Evolutionary conservation across 345 rosid species (phyloP).

Genomic region (Hibiscus syriacus): DNA sequence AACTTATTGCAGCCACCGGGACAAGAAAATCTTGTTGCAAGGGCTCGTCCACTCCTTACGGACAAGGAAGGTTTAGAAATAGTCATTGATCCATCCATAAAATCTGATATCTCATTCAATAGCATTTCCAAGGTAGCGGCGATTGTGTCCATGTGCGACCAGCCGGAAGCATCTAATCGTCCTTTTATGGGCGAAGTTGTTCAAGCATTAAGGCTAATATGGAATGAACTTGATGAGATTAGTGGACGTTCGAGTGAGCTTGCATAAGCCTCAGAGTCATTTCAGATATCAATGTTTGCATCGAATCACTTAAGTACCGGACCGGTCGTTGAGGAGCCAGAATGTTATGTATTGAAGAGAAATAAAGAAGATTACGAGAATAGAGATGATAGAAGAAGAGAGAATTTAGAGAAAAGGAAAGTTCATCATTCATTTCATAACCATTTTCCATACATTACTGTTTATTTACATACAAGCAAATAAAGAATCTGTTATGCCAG

Average conservation of each 20-base stretch:
- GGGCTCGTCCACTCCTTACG: too few relatives aligned
- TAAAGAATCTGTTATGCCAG: too few relatives aligned
- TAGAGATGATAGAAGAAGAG: too few relatives aligned
- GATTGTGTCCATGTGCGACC: constrained; percentile 70
- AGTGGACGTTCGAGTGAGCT: constrained; percentile 22
- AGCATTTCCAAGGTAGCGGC: constrained; percentile 53
- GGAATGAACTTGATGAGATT: constrained; percentile 44
- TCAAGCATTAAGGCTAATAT: constrained; percentile 61
- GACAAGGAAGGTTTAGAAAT: too few relatives aligned
- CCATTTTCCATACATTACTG: too few relatives aligned
- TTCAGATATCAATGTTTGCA: neutral
- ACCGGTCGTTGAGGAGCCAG: neutral
- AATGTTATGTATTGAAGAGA: too few relatives aligned
- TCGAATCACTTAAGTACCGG: neutral
- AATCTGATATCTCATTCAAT: constrained; percentile 30
- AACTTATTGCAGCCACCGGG: too few relatives aligned
- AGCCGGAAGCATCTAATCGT: constrained; percentile 57
- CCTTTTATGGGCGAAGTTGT: constrained; percentile 79
- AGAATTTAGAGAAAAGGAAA: too few relatives aligned
- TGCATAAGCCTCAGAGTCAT: constrained; percentile 15
- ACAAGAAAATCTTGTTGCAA: too few relatives aligned
- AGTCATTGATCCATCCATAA: constrained; percentile 35
- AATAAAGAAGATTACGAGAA: too few relatives aligned
- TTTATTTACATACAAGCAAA: too few relatives aligned
- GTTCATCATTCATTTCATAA: too few relatives aligned